Evolutionary conservation across 495 filamentous ascomycete genomes (phyloP), one percentile per base, ranked within the genome.

Genomic region (Trichoderma erinaceum): DNA sequence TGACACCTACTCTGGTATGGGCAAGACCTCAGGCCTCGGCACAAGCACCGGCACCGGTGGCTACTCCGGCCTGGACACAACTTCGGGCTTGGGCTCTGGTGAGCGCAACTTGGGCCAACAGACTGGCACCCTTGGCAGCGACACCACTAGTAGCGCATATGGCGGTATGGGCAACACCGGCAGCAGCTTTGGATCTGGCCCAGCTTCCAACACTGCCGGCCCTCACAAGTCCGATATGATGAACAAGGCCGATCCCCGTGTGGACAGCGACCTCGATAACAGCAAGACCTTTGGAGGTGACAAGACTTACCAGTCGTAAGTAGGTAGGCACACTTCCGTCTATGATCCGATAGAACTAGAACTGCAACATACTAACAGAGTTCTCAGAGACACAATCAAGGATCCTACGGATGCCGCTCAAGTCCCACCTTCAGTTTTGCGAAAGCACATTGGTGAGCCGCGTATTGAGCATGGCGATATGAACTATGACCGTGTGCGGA

Each of bases 161-260:
- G 64, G 70, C 16, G 76, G 78, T 46, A 71, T 69, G 58, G 76
- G 75, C 68, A 72, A 73, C n/a, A 69, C 72, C 50, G 72, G 74
- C 63, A 61, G 68, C 66, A 67, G 68, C 68, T 65, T 43, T 71
- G 72, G 68, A 71, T 38, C 52, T 69, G 75, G 75, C 41, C 70
- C 72, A 1, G 75, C 72, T 12, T 68, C 76, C 48, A 74, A 75
- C 64, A 83, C 74, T 0, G 73, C 77, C 18, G 83, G 83, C 7
- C 77, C 80, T n/a, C 80, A 84, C 71, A 77, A 73, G 67, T 83
- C 78, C 61, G 81, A 86, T 70, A 67, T 82, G 32, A 67, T 76
- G 66, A 84, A 87, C 78, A 86, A 85, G 75, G 38, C 77, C 10
- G 83, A 87, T 63, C 86, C 85, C 16, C 78, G 83, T 41, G 80